Conservation (phyloP, 495 filamentous ascomycete species). For the Tuber melanosporum region DNA sequence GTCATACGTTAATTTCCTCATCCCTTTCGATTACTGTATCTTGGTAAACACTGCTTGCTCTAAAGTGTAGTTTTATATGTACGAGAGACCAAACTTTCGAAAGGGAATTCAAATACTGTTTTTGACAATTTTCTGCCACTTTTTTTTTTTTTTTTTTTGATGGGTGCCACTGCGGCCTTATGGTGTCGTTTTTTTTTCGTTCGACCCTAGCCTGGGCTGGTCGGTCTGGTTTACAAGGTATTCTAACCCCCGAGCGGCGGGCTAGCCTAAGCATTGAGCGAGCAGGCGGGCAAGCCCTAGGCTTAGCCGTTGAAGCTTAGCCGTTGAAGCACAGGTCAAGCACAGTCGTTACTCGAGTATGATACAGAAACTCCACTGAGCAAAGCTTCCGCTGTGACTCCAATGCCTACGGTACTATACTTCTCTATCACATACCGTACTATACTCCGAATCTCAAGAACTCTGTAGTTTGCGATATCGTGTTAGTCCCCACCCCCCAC, state of each 20-base stretch:
- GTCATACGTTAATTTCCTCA: background rate
- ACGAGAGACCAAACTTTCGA: background rate
- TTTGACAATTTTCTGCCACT: background rate
- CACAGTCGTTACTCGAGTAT: background rate
- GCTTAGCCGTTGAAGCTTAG: background rate
- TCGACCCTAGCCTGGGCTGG: background rate
- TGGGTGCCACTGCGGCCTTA: background rate
- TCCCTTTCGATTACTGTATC: background rate
- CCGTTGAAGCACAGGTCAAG: background rate
- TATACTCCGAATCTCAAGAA: background rate
- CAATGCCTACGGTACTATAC: background rate
- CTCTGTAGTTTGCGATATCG: background rate
- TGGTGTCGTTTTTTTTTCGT: background rate
- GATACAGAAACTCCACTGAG: background rate
- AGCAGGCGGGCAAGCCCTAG: background rate
- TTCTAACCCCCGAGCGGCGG: background rate
- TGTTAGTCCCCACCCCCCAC: background rate
- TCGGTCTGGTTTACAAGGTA: background rate
- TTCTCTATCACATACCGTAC: background rate
- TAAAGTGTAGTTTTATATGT: background rate
- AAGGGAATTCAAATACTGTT: background rate
- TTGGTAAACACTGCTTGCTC: background rate
- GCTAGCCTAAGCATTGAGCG: background rate
- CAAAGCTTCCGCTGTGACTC: background rate
- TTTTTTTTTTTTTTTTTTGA: background rate